Conservation (phyloP, 768 basidiomycete species). For the Lactifluus echinatus region DNA sequence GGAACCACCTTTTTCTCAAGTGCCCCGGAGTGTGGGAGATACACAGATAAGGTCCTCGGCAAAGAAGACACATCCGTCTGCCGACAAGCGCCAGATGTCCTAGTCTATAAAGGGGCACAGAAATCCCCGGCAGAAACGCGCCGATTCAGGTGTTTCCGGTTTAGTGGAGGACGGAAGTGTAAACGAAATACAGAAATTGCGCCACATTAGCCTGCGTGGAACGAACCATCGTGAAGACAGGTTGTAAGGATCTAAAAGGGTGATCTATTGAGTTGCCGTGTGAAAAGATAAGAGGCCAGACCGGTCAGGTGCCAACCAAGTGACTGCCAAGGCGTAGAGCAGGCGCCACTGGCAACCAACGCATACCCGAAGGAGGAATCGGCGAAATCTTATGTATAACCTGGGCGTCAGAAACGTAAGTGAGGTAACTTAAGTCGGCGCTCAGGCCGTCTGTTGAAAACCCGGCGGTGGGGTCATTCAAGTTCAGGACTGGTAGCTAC, state of each 20-base stretch:
- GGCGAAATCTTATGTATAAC: too few relatives aligned
- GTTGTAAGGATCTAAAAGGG: too few relatives aligned
- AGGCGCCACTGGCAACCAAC: background rate
- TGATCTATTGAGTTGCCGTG: background rate
- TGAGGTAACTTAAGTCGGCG: too few relatives aligned
- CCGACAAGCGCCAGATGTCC: background rate
- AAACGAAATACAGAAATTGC: background rate
- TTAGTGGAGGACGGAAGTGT: background rate
- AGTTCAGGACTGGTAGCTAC: too few relatives aligned
- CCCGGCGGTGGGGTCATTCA: too few relatives aligned
- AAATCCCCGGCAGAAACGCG: background rate
- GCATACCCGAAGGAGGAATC: background rate
- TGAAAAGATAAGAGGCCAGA: conserved; percentile 3
- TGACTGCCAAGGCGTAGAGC: background rate
- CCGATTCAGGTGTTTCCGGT: background rate
- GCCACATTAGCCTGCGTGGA: too few relatives aligned
- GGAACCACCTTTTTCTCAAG: background rate
- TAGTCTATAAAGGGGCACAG: background rate
- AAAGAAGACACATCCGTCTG: background rate
- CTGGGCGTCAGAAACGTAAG: too few relatives aligned
- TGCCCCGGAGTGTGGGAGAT: background rate
- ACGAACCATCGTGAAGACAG: too few relatives aligned
- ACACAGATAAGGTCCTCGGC: background rate
- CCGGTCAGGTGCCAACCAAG: background rate
- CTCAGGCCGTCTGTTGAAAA: too few relatives aligned